Base-by-base conservation (phyloP, 208 protist genomes). In the Trypanosoma rangeli region DNA sequence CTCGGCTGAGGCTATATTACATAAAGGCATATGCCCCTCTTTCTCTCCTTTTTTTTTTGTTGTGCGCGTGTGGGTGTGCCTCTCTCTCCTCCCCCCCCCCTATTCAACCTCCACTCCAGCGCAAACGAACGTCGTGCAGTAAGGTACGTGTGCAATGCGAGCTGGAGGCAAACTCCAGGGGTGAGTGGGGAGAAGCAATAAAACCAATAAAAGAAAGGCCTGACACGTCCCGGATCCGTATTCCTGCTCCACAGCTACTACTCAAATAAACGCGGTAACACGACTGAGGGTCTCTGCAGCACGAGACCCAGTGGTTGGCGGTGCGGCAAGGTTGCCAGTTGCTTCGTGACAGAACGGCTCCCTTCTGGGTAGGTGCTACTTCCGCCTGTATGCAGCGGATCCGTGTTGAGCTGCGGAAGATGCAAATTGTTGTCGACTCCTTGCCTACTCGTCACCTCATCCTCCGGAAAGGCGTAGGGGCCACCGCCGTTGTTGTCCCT, bases 1-100 rank as follows among this genome's bases (percentile, higher is more conserved):
- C 10, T 22, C 54, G 10, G 35, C n/a, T 18, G 54, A 7, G 16
- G 54, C 5, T 48, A 62, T 62, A 28, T 49, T 55, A 55, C 60
- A 65, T 50, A 26, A 55, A n/a, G 48, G n/a, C 24, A 33, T 49
- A 50, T 24, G 12, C 10, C 31, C 7, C 35, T 35, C 16, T 1
- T 24, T 66, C 12, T 50, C 31, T 35, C 31, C 31, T 55, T 66
- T 66, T 65, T 65, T 12, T 65, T 31, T 65, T 53, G 9, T 65
- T 50, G 18, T 50, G 33, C n/a, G n/a, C 15, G n/a, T n/a, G n/a
- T n/a, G n/a, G n/a, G n/a, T 50, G 13, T 50, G 10, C 46, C 20
- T 50, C 46, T 9, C 18, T 50, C 15, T 46, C 42, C 42, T 46
- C 42, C 42, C 42, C 42, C 8, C 15, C 15, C 8, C 42, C 42